Conservation (phyloP, 2,329 filamentous ascomycete species). For the Ophiostoma sp. region DNA sequence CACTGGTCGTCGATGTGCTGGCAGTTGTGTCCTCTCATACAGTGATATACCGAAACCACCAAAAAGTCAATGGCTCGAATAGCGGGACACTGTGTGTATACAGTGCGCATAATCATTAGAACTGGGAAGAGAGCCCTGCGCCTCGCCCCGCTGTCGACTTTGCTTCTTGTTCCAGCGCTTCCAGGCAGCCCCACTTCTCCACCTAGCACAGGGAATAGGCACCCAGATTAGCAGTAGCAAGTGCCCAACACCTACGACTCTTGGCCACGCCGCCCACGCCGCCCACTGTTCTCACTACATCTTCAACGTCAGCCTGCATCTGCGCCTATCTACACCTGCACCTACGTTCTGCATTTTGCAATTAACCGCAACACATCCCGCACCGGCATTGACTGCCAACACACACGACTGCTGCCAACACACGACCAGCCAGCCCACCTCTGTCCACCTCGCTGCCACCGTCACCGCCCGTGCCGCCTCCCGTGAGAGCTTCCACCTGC, state of each 20-base stretch:
- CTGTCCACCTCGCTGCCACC: neutral
- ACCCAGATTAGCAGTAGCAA: constrained; percentile 3
- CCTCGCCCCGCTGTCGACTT: constrained; percentile 6
- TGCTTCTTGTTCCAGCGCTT: constrained; percentile 9
- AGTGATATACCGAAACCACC: neutral
- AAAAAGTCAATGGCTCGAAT: constrained; percentile 6
- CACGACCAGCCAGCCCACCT: neutral
- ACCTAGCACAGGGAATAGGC: neutral
- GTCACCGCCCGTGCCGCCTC: neutral
- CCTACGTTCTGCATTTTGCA: neutral
- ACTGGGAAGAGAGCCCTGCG: neutral
- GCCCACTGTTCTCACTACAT: neutral
- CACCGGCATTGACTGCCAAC: neutral
- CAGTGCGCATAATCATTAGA: neutral
- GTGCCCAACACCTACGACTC: neutral
- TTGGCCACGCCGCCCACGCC: neutral
- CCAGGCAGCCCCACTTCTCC: constrained; percentile 20
- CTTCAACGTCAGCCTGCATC: constrained; percentile 2
- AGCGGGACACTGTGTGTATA: constrained; percentile 8
- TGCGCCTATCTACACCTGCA: neutral
- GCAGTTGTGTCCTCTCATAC: neutral
- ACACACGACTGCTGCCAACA: neutral
- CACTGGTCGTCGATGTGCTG: neutral
- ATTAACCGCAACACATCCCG: neutral
- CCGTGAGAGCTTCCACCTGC: constrained; percentile 1